Conservation (phyloP, 2,329 filamentous ascomycete species). For the Chalaropsis thielavioides region DNA sequence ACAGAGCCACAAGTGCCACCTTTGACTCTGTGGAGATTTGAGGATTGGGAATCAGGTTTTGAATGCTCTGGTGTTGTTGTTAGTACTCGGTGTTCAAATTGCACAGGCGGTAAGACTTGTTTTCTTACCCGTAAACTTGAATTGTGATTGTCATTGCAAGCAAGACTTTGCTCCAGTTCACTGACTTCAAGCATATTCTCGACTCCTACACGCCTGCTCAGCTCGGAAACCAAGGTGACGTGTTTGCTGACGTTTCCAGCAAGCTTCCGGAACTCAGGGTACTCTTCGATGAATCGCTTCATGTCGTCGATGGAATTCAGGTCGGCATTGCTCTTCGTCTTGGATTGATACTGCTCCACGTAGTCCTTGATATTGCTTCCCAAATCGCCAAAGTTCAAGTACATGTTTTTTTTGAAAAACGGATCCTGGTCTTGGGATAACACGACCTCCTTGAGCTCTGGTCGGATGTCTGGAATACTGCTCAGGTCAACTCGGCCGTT, state of each 20-base stretch:
- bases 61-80: conserved; percentile 47
- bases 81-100: neutral
- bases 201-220: conserved; percentile 73
- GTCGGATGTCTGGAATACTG: conserved; percentile 66
- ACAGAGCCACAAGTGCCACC: conserved; percentile 79
- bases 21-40: conserved; percentile 69
- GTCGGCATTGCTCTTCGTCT: conserved; percentile 90
- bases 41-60: conserved; percentile 70
- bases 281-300: conserved; percentile 98
- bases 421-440: conserved; percentile 93
- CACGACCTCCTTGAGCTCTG: conserved; percentile 86
- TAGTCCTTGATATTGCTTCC: conserved; percentile 97
- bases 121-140: conserved; percentile 66
- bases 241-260: conserved; percentile 98
- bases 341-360: conserved; percentile 93
- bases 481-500: conserved; percentile 89
- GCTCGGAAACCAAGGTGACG: conserved; percentile 84
- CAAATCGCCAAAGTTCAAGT: conserved; percentile 88
- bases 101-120: neutral
- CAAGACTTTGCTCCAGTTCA: conserved; percentile 90
- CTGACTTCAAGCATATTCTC: conserved; percentile 90
- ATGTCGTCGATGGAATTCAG: conserved; percentile 96
- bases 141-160: conserved; percentile 90
- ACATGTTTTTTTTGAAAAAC: conserved; percentile 99
- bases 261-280: conserved; percentile 91